Conservation (phyloP, 495 filamentous ascomycete species). For the Niebla homalea region DNA sequence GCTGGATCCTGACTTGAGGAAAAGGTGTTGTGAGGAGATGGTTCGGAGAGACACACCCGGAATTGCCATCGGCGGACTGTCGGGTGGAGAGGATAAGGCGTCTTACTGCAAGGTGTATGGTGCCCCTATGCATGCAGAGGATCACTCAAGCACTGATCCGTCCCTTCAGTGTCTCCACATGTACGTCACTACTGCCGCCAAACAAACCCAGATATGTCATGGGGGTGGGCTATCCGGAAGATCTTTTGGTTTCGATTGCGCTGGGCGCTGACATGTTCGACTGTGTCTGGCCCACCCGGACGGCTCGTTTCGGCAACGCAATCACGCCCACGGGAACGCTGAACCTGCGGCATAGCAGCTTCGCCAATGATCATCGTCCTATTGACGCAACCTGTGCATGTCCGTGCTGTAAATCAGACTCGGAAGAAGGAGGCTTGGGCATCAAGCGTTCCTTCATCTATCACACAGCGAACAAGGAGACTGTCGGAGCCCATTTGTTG, state of each 20-base stretch:
- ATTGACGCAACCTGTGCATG: constrained; percentile 75
- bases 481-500: constrained; percentile 85
- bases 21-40: constrained; percentile 80
- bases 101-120: constrained; percentile 46
- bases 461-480: constrained; percentile 87
- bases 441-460: constrained; percentile 83
- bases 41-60: constrained; percentile 82
- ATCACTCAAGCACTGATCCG: not conserved
- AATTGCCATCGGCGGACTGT: constrained; percentile 90
- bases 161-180: constrained; percentile 56
- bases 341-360: constrained; percentile 67
- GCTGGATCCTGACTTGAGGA: constrained; percentile 76
- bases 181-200: constrained; percentile 73
- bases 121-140: not conserved
- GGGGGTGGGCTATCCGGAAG: constrained; percentile 95
- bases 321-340: constrained; percentile 68
- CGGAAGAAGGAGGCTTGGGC: constrained; percentile 59
- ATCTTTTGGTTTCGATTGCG: constrained; percentile 80
- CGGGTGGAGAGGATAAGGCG: constrained; percentile 66
- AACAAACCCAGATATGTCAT: constrained; percentile 94
- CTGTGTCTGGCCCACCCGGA: constrained; percentile 96
- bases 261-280: constrained; percentile 99
- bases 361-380: constrained; percentile 65
- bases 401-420: constrained; percentile 52
- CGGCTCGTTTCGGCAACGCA: constrained; percentile 89